Evolutionary conservation across 2,329 filamentous ascomycete genomes (phyloP), one percentile per base, ranked within the genome.

Genomic region (Periconia digitata): DNA sequence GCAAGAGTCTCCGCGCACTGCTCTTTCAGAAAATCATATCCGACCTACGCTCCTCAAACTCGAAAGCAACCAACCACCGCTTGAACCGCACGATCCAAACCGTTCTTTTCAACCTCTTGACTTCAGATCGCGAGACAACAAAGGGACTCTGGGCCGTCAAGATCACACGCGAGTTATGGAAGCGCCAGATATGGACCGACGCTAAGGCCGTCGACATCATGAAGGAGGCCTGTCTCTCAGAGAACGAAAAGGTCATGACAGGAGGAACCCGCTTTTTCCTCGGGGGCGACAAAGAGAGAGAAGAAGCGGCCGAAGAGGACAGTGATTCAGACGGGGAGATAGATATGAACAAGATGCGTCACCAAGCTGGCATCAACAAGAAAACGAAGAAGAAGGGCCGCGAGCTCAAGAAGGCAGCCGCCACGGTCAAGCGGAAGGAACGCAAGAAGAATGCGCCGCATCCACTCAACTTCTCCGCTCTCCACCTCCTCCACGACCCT

Each of bases 141-240:
- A 94, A 95, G 64, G 90, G 89, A 3, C 80, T 99, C 42, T 99
- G 94, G 94, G 91, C 94, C 3, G 90, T 96, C 52, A 96, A 96
- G 72, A 82, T 99, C 55, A 95, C 92, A 3, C 83, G 92, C 53
- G 94, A 99, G 75, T 78, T 99, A 65, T 99, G 94, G 94, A 95
- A 92, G 74, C 83, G 92, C 40, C 92, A 96, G 62, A 86, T 97
- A 55, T 99, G 94, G 94, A 90, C 89, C 8, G 94, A 99, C 63
- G 84, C 91, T 2, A 94, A 92, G 70, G 86, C 92, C 0, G 94
- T 97, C n/a, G 91, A 96, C 64, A 89, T 97, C 56, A 97, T 99
- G 92, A 95, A 95, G 74, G 89, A 96, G 73, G 91, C 92, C 0
- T 85, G 87, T 46, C 75, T 99, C 47, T 85, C 90, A 3, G 87